Conservation (phyloP, 2,329 filamentous ascomycete species). For the Scorias spongiosa region DNA sequence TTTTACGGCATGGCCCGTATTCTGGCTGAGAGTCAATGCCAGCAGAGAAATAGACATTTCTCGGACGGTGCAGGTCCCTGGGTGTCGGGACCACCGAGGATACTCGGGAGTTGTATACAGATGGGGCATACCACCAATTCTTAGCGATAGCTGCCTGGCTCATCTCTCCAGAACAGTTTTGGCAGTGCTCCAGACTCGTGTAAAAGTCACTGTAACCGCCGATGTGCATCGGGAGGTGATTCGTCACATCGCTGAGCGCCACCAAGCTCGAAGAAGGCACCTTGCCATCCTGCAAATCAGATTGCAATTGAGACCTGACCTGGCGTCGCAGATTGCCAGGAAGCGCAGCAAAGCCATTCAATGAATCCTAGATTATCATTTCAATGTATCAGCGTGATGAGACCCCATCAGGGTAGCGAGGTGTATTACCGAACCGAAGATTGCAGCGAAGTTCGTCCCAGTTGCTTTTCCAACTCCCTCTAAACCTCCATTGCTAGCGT, state of each 20-base stretch:
- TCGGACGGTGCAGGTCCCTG: slow-evolving; percentile 27
- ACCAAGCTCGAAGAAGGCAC: slow-evolving; percentile 16
- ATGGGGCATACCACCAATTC: slow-evolving; percentile 17
- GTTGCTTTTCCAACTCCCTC: neutral
- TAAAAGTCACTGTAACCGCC: slow-evolving; percentile 45
- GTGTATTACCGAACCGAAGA: neutral
- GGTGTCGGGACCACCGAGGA: slow-evolving; percentile 16
- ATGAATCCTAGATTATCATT: slow-evolving; percentile 14
- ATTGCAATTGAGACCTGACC: slow-evolving; percentile 29
- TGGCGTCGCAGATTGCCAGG: slow-evolving; percentile 19
- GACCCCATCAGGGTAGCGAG: too few species aligned
- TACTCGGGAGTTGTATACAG: slow-evolving; percentile 28
- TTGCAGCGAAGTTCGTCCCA: neutral
- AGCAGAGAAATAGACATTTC: slow-evolving; percentile 25
- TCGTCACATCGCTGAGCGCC: slow-evolving; percentile 25
- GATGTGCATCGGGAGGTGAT: slow-evolving; percentile 42
- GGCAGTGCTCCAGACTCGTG: slow-evolving; percentile 37
- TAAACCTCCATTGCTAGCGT: slow-evolving; percentile 11
- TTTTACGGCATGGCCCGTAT: slow-evolving; percentile 24
- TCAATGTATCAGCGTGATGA: neutral
- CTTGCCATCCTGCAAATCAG: slow-evolving; percentile 15
- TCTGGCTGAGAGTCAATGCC: slow-evolving; percentile 21
- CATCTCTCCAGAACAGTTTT: slow-evolving; percentile 36
- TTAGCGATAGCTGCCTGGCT: slow-evolving; percentile 13
- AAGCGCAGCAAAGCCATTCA: slow-evolving; percentile 38